Evolutionary conservation across 345 rosid species (phyloP).

Genomic region (Euphorbia tirucalli): DNA sequence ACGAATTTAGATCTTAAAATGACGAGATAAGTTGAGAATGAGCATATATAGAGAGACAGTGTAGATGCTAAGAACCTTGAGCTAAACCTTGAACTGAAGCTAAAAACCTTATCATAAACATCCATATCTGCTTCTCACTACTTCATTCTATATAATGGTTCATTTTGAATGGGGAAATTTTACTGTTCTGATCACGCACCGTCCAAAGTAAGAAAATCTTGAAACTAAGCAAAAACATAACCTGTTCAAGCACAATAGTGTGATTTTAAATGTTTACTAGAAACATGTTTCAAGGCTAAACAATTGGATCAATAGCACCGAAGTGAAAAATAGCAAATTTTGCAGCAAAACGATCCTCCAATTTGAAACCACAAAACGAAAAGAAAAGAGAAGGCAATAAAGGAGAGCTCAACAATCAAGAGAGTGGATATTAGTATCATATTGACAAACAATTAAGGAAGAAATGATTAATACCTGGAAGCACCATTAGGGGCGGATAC

Average conservation of each 20-base stretch:
- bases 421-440: not conserved
- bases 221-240: not conserved
- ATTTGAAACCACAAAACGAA: too few relatives aligned
- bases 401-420: not conserved
- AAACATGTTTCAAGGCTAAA: too few relatives aligned
- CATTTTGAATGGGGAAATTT: not conserved
- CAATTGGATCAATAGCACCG: not conserved
- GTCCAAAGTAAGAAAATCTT: not conserved
- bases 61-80: too few relatives aligned
- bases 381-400: too few relatives aligned
- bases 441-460: not conserved
- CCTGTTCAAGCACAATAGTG: too few relatives aligned
- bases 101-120: not conserved
- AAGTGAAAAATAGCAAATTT: not conserved
- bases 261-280: too few relatives aligned
- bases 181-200: not conserved
- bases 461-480: slow-evolving; percentile 40
- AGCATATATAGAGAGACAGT: too few relatives aligned
- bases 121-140: not conserved
- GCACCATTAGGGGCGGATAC: slow-evolving; percentile 43
- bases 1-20: not conserved
- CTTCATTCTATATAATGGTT: not conserved
- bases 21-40: not conserved
- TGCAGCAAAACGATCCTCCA: too few relatives aligned
- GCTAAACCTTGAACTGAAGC: not conserved